These are phyloP conservation scores for Cytauxzoon felis DNA, from an alignment of 169 alveolate species.

Conservation along the genomic window DNA sequence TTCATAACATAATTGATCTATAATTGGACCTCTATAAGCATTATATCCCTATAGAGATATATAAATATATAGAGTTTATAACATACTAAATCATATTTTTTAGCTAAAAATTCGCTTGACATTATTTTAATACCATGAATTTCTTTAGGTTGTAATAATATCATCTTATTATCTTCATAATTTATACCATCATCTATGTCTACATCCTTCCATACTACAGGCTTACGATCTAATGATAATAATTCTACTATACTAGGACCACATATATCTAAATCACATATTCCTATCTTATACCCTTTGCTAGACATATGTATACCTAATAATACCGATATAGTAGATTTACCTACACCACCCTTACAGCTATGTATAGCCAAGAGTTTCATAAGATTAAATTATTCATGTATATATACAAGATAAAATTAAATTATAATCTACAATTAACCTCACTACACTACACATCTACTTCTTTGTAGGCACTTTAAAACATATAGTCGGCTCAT, in stretches of 20 bases:
- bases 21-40: conserved; percentile 93
- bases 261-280: conserved; percentile 93
- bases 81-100: conserved; percentile 34
- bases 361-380: conserved; percentile 76
- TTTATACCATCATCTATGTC: not conserved
- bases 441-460: too few species aligned
- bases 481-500: conserved; percentile 19
- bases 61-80: conserved; percentile 10
- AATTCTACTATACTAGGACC: conserved; percentile 95
- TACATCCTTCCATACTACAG: conserved; percentile 60
- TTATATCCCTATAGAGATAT: conserved; percentile 64
- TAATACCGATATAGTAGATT: conserved; percentile 85
- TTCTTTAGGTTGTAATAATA: conserved; percentile 63
- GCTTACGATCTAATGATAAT: conserved; percentile 69
- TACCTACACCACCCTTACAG: conserved; percentile 99
- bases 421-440: too few species aligned
- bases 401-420: too few species aligned
- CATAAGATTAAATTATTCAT: conserved; percentile 25
- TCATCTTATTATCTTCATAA: conserved; percentile 3
- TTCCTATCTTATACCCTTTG: conserved; percentile 87
- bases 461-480: conserved; percentile 34
- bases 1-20: conserved; percentile 87
- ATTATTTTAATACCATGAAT: conserved; percentile 64
- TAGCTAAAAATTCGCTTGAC: conserved; percentile 58
- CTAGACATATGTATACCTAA: conserved; percentile 85